Base-by-base conservation (phyloP, 495 filamentous ascomycete species). In the Daldinia grandis region DNA sequence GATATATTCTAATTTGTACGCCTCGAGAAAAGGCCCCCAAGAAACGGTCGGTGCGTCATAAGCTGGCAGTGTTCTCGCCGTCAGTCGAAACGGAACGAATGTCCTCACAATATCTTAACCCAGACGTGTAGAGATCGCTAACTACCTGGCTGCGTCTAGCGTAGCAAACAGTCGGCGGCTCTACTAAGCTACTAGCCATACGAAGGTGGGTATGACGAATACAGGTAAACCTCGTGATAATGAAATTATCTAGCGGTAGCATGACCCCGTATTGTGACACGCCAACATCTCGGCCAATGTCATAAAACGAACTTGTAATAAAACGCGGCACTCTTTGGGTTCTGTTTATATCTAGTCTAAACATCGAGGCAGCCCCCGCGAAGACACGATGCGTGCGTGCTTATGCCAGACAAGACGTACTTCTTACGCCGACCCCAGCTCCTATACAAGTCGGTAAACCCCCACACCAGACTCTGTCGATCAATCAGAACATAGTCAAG, bases 191-290 rank as follows among this genome's bases (percentile, higher is more conserved):
- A 31, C 19, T 30, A 50, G 12, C 44, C 55, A 61, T 44, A 31
- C 57, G 53, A 58, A 38, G 62, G 68, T 66, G 58, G 58, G 68
- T 71, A 66, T 66, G 69, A 67, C 69, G 58, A 71, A 59, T 55
- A 59, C 44, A 71, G 47, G 40, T 53, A 21, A 53, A 62, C 58
- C 62, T 27, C 53, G 58, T 71, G 62, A 63, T 62, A 38, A 44
- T 42, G 28, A 71, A 71, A 62, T 47, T 71, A 62, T 71, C 27
- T 58, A 25, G 62, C 58, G 49, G 58, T 50, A 66, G 62, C 68
- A 71, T 71, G 68, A 71, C 68, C 68, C 35, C 57, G 62, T 47
- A 66, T 62, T 37, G 62, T 66, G 58, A 58, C 58, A 66, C 68
- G 37, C 56, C 67, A 61, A 33, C 55, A 64, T 60, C 54, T 55